phyloP scores from a whole-genome alignment of 179 eudicot species.

The Silene noctiflora region DNA sequence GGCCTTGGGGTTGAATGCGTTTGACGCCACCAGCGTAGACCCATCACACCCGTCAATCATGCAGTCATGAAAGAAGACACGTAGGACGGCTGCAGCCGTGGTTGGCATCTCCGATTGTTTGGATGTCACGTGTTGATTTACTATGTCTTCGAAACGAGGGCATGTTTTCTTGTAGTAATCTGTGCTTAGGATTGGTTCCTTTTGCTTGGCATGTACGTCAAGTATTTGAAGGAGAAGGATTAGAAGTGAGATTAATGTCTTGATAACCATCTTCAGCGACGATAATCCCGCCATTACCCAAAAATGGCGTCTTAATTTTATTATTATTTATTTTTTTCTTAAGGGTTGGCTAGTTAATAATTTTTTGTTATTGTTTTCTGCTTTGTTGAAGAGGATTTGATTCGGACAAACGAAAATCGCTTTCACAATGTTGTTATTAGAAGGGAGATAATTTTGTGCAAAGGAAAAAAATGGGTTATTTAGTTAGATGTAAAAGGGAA shows the following conservation, averaged over 20 bases:
- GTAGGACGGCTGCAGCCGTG: constrained; percentile 40
- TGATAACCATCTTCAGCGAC: neutral
- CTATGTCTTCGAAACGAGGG: constrained; percentile 30
- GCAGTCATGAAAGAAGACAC: constrained; percentile 47
- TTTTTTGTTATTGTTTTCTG: neutral
- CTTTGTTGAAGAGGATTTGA: neutral
- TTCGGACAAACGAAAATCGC: neutral
- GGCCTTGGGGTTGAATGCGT: constrained; percentile 32
- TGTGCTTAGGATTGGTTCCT: neutral
- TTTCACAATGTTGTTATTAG: constrained; percentile 6
- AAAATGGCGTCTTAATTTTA: constrained; percentile 22
- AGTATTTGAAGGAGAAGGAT: neutral
- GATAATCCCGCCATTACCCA: constrained; percentile 24
- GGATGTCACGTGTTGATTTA: constrained; percentile 24
- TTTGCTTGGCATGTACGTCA: neutral
- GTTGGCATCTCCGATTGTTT: constrained; percentile 37
- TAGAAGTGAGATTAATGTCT: constrained; percentile 8
- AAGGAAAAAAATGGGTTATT: neutral
- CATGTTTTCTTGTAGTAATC: constrained; percentile 40
- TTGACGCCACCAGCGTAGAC: constrained; percentile 39
- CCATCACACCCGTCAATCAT: constrained; percentile 45
- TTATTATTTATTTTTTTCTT: too few species aligned
- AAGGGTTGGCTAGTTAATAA: too few species aligned
- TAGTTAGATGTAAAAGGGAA: too few species aligned
- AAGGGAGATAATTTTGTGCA: too few species aligned